Evolutionary conservation across 1,139 yeast species (phyloP), one percentile per base, ranked within the genome.

Genomic region (Zhuliangozyma blackwelliae): DNA sequence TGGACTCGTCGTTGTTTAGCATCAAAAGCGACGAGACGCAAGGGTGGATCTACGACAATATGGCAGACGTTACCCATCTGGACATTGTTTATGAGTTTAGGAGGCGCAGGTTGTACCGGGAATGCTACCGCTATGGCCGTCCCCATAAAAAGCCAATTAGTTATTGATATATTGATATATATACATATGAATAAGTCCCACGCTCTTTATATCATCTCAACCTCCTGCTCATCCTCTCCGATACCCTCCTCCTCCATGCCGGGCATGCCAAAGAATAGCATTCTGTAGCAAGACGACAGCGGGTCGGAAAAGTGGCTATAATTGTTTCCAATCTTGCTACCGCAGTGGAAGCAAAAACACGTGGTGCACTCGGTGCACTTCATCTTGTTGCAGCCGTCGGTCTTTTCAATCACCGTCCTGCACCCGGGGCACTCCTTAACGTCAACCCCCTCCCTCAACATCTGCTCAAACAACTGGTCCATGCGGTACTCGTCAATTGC

Each of bases 341-440:
- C 81, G 56, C 89, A 82, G 12, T 77, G 44, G 43, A 72, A 77
- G 49, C 89, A 82, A 48, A 81, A 81, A 34, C 55, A 52, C 0
- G 72, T 63, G 7, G 51, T 49, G 46, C 88, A 82, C 5, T 68
- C 59, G 0, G 67, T 47, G 49, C 89, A 81, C 25, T 64, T 68
- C 82, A 82, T 79, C 49, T 78, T 79, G 50, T 82, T 80, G 52
- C 89, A 82, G 3, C 89, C 89, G 48, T 77, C 83, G 11, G 70
- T 58, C 45, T 77, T 69, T 43, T 79, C 80, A n/a, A 79, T 73
- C 3, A 72, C 72, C 1, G 73, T 52, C 9, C 54, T 54, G 49
- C 89, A 82, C 3, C 59, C 58, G 0, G 90, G 88, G 47, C 88
- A 82, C 34, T 61, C 57, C 10, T 59, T 63, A 34, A 75, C 54